Base-by-base conservation (phyloP, 2,329 filamentous ascomycete species). In the Graphilbum ipis-grandicollis region DNA sequence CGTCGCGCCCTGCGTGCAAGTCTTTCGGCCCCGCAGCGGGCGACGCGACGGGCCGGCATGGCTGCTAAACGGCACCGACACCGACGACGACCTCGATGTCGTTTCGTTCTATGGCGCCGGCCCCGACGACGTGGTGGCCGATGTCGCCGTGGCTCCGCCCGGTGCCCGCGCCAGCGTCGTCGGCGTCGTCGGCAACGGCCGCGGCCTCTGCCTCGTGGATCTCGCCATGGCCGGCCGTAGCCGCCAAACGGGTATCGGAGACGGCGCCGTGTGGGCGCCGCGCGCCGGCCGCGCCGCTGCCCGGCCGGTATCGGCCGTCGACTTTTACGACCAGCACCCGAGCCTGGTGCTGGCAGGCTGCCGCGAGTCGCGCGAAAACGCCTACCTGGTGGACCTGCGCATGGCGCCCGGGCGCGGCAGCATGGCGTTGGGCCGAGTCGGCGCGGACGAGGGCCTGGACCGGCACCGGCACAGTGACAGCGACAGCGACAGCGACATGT, bases 331-430 rank as follows among this genome's bases (percentile, higher is more conserved):
- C 13, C 33, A 26, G 31, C 41, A 63, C 33, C 58, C 57, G 12
- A 52, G 61, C 12, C 44, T 72, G 2, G 42, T 73, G 13, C 51
- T 68, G 23, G 63, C 66, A 0, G 71, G 69, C 26, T 63, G 63
- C 3, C 62, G 42, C 3, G 56, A 57, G n/a, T 55, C 63, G 1
- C 46, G 50, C 2, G 21, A 5, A 10, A 23, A 10, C 6, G 51
- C 75, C 5, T 59, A 58, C 52, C 44, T 59, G 1, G 54, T 58
- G 5, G 68, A 72, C 44, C 40, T 60, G 31, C 62, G 68, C 26
- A 43, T 51, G 2, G 49, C 56, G 8, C 47, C 54, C 13, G 19
- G 19, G 4, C 19, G 18, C 3, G 5, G 43, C 38, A 31, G 35
- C 9, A 15, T 21, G 1, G 30, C 39, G 25, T 6, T 30, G 14